Base-by-base conservation (phyloP, 139 green algal genomes). In the Spirogloea muscicola region DNA sequence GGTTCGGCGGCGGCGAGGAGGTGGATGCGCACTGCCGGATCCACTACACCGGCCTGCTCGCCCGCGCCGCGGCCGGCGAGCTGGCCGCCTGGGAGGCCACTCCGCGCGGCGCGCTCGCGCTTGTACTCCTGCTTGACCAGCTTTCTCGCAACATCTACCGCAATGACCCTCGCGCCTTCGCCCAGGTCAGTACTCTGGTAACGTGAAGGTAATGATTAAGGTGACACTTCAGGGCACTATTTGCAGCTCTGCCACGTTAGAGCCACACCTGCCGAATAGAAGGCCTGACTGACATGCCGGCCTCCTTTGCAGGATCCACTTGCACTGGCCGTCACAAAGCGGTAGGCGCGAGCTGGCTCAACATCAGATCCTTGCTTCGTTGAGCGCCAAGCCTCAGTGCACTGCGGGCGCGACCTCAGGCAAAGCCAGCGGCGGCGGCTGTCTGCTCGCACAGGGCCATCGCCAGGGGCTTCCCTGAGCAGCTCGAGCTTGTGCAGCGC, bases 101-200 rank as follows among this genome's bases (percentile, higher is more conserved):
- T 7, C 63, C 63, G 38, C 36, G 3, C 33, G 31, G 63, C 46
- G 31, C 33, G 1, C 63, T 72, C 9, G 63, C 63, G 27, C 65
- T 72, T 36, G 16, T 72, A 0, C 21, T 72, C 25, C 63, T 72
- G 27, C 63, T 72, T 13, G 63, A 72, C n/a, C 63, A 72, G 46
- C 65, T 72, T 31, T 44, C 36, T 21, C 33, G 63, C 25, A 72
- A 72, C 31, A 66, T 62, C 46, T 72, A 63, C 37, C 33, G 63
- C 9, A 39, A 31, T 9, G 31, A 36, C 29, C 44, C 63, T 18
- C 27, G 65, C 0, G 44, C 63, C 9, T 72, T 72, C 6, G 63
- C 43, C 10, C 63, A 72, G 63, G 63, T 60, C 1, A 63, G 62
- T 57, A 21, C 25, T 1, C 21, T n/a, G 1, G 6, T 25, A 2